Evolutionary conservation across 1,284 basidiomycete species (phyloP).

Genomic region (Cryptococcus hybrid): DNA sequence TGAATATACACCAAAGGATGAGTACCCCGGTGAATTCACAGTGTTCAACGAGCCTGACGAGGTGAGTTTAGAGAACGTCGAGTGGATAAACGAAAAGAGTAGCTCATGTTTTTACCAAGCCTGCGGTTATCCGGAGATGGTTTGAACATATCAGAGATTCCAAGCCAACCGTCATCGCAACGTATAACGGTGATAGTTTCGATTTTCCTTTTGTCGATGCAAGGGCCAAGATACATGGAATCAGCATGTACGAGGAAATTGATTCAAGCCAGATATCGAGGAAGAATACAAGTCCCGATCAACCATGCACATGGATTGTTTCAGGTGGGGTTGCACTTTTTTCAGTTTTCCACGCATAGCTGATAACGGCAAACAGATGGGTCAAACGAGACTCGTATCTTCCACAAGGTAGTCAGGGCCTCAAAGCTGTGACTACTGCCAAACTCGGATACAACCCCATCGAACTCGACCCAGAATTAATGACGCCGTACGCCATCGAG

Average conservation of each 20-base stretch:
- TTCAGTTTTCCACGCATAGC: too few relatives aligned
- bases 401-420: constrained; percentile 95
- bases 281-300: constrained; percentile 91
- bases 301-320: constrained; percentile 99
- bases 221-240: constrained; percentile 80
- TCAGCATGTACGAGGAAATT: constrained; percentile 97
- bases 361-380: constrained; percentile 57
- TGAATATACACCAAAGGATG: constrained; percentile 97
- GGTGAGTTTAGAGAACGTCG: constrained; percentile 58
- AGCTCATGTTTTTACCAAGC: constrained; percentile 49
- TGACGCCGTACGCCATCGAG: constrained; percentile 99
- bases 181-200: constrained; percentile 99
- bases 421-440: constrained; percentile 96
- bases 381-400: constrained; percentile 99
- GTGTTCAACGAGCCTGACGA: constrained; percentile 96
- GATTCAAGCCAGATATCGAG: too few relatives aligned
- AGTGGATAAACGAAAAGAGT: background rate
- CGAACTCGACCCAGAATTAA: constrained; percentile 96
- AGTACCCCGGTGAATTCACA: constrained; percentile 95
- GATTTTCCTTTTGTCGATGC: constrained; percentile 98
- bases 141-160: constrained; percentile 92
- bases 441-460: constrained; percentile 98
- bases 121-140: constrained; percentile 77
- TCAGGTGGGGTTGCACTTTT: constrained; percentile 57
- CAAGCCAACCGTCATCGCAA: constrained; percentile 95